These are phyloP conservation scores for Chlorella sp. DNA, from an alignment of 139 green algal genomes.

Conservation along the genomic window DNA sequence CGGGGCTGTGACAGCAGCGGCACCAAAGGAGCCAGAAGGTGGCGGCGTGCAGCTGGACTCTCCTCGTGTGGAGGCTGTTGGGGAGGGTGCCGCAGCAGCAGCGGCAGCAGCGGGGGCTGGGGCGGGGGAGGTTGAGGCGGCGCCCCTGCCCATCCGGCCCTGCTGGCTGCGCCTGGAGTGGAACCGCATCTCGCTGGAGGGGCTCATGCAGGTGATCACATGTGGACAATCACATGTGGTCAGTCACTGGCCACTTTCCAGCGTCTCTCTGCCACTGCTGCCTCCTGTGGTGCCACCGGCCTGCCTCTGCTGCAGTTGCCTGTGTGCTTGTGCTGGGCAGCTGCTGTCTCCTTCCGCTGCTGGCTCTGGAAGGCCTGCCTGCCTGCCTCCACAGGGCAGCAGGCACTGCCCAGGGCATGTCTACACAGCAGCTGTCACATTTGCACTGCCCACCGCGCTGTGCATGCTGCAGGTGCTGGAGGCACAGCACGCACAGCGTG, in stretches of 20 bases:
- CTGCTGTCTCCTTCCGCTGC: too few species aligned
- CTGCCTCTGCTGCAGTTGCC: not conserved
- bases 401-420: too few species aligned
- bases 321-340: not conserved
- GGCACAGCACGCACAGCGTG: conserved; percentile 25
- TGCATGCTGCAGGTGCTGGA: conserved; percentile 37
- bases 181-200: conserved; percentile 67
- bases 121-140: not conserved
- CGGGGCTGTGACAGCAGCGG: not conserved
- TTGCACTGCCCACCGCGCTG: not conserved
- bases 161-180: conserved; percentile 84
- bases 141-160: conserved; percentile 27
- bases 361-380: not conserved
- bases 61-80: not conserved
- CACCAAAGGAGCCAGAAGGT: not conserved
- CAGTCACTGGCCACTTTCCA: not conserved
- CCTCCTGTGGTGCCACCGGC: not conserved
- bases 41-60: not conserved
- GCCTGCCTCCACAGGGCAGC: too few species aligned
- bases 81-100: not conserved
- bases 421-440: not conserved
- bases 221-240: not conserved
- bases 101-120: not conserved
- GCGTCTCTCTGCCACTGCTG: not conserved
- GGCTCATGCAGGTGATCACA: conserved; percentile 38